Evolutionary conservation across 1,284 basidiomycete genomes (phyloP), one percentile per base, ranked within the genome.

Genomic region (Somion occarium): DNA sequence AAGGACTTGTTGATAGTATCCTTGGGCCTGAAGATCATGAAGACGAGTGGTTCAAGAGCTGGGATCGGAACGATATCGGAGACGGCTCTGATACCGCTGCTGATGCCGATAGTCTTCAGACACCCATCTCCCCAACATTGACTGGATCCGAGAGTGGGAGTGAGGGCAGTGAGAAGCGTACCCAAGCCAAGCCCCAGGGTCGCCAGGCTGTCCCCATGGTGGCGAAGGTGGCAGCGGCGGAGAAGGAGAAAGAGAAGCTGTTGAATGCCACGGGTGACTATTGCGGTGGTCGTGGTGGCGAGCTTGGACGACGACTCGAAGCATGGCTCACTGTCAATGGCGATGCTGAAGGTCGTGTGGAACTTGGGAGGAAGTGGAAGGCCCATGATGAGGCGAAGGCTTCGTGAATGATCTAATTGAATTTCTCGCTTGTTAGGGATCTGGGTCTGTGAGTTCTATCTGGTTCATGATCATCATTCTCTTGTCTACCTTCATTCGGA

Each of bases 281-380:
- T 20, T 88, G 86, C 61, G 85, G 85, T 41, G 86, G 87, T 26
- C 74, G 83, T 3, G 86, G 86, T 0, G 87, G 86, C 3, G 86
- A 89, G 69, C 69, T 89, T 4, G 86, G 86, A 22, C 68, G 84
- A 45, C 66, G 86, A 49, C 66, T 89, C 48, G 87, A 89, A 64
- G 86, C 83, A 38, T 85, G 85, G 82, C 67, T 89, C 57, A 57
- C 62, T 44, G 58, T 64, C 19, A 63, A 65, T 34, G 68, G 67
- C 25, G 63, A 66, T 51, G 66, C 58, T 23, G 67, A 68, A 38
- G 67, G 63, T 45, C 61, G 59, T 12, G 64, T 66, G 1, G 57
- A 53, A 41, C 59, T 66, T 22, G 54, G 55, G 25, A 53, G 58
- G 39, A 59, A 59, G 39, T 68, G 67, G 68, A 59, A 60, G 46